These are phyloP conservation scores for Cytospora schulzeri DNA, from an alignment of 2,329 filamentous ascomycete genomes.

Conservation along the genomic window DNA sequence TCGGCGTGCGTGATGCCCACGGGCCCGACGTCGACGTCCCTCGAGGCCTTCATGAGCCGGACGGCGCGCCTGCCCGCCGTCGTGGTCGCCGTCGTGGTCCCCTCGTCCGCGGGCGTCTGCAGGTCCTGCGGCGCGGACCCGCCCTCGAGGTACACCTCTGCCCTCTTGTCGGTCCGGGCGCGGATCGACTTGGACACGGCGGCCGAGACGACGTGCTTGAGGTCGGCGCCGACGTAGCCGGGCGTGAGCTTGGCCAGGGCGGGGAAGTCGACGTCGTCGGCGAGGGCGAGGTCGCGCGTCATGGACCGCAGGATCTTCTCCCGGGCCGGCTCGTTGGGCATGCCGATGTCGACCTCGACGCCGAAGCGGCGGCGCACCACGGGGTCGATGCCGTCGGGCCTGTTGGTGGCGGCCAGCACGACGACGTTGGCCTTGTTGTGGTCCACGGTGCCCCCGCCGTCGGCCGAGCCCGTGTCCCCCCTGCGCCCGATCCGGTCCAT, in stretches of 20 bases:
- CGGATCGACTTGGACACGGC: constrained; percentile 43
- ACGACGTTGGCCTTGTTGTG: constrained; percentile 76
- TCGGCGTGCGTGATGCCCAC: constrained; percentile 54
- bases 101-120: not conserved
- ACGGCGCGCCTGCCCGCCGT: constrained; percentile 20
- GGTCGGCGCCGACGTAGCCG: constrained; percentile 89
- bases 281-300: constrained; percentile 65
- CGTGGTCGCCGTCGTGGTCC: not conserved
- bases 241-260: constrained; percentile 81
- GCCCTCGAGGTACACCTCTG: constrained; percentile 8
- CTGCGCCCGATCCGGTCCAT: constrained; percentile 82
- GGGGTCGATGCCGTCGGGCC: constrained; percentile 83
- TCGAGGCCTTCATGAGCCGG: constrained; percentile 26
- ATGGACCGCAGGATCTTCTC: constrained; percentile 77
- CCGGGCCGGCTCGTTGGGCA: constrained; percentile 78
- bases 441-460: constrained; percentile 72
- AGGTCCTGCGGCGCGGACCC: not conserved
- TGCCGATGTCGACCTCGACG: constrained; percentile 82
- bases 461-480: constrained; percentile 71
- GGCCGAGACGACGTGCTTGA: constrained; percentile 63
- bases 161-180: constrained; percentile 21
- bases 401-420: constrained; percentile 87
- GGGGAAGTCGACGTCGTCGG: constrained; percentile 71
- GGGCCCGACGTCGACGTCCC: constrained; percentile 30
- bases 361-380: constrained; percentile 74